Percentiles rank a stretch among this genome's conserved stretches.
phyloP scores from a whole-genome alignment of 2,329 filamentous ascomycete species.

The Neofusicoccum sp. region DNA sequence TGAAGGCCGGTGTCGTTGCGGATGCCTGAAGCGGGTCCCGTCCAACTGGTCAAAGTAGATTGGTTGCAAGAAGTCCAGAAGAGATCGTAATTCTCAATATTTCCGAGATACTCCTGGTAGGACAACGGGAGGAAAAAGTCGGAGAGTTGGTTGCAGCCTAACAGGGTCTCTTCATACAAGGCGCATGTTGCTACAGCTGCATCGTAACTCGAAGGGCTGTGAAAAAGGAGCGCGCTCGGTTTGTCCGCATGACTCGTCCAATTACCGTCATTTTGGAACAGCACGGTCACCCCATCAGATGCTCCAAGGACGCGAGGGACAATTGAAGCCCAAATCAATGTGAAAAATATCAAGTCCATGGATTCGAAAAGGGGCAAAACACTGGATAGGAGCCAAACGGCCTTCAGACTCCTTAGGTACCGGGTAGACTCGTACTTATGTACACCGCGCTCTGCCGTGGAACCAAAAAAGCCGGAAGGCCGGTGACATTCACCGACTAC shows the following conservation, averaged over 20 bases:
- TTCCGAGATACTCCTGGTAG: conserved; percentile 4
- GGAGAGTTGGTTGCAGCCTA: not conserved
- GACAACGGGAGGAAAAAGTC: not conserved
- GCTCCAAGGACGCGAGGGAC: not conserved
- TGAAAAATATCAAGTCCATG: not conserved
- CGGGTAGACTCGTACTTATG: too few species aligned
- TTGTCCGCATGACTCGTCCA: conserved; percentile 10
- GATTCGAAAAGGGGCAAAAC: too few species aligned
- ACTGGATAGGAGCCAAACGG: too few species aligned
- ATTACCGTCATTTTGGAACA: conserved; percentile 11
- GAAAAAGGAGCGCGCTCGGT: not conserved
- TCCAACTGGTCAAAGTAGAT: not conserved
- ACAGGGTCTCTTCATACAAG: not conserved
- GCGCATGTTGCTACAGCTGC: not conserved
- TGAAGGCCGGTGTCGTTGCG: not conserved
- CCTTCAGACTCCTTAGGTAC: too few species aligned
- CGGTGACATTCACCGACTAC: not conserved
- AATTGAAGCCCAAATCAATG: not conserved
- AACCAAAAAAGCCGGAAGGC: not conserved
- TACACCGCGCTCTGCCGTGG: too few species aligned
- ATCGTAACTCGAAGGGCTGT: not conserved
- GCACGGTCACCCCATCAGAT: not conserved
- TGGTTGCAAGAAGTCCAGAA: not conserved
- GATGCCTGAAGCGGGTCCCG: not conserved
- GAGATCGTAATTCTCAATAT: not conserved